Conservation (phyloP, 2,329 filamentous ascomycete genomes). For the Calonectria henricotiae region DNA sequence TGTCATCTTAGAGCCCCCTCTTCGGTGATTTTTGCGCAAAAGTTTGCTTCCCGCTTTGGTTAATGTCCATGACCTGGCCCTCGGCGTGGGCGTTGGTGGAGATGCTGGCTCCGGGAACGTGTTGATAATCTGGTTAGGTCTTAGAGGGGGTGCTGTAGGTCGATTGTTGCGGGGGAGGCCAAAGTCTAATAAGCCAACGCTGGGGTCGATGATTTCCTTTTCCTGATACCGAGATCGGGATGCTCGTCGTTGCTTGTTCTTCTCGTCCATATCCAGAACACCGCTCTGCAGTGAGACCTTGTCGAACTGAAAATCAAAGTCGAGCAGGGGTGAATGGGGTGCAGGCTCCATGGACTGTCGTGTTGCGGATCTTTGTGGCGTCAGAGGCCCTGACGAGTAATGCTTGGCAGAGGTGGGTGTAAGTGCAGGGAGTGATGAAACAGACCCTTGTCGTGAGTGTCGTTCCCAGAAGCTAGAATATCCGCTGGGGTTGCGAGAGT, state of each 20-base stretch:
- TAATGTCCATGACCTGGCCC: conserved; percentile 50
- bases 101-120: conserved; percentile 45
- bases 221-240: conserved; percentile 38
- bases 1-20: conserved; percentile 9
- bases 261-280: conserved; percentile 4
- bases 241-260: conserved; percentile 19
- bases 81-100: conserved; percentile 33
- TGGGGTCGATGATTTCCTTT: conserved; percentile 37
- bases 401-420: conserved; percentile 39
- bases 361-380: conserved; percentile 25
- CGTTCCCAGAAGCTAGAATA: conserved; percentile 33
- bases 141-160: conserved; percentile 35
- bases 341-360: conserved; percentile 10
- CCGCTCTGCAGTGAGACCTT: background rate
- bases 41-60: conserved; percentile 54
- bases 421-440: conserved; percentile 46
- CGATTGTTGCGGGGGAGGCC: conserved; percentile 37
- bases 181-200: conserved; percentile 34
- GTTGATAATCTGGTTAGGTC: conserved; percentile 45
- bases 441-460: conserved; percentile 45
- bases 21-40: conserved; percentile 50
- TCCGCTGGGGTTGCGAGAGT: conserved; percentile 22
- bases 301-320: conserved; percentile 37
- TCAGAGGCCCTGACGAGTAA: conserved; percentile 33
- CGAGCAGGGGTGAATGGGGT: conserved; percentile 23